Evolutionary conservation across 2,329 filamentous ascomycete genomes (phyloP), one percentile per base, ranked within the genome.

Genomic region (Zymoseptoria crescenta): DNA sequence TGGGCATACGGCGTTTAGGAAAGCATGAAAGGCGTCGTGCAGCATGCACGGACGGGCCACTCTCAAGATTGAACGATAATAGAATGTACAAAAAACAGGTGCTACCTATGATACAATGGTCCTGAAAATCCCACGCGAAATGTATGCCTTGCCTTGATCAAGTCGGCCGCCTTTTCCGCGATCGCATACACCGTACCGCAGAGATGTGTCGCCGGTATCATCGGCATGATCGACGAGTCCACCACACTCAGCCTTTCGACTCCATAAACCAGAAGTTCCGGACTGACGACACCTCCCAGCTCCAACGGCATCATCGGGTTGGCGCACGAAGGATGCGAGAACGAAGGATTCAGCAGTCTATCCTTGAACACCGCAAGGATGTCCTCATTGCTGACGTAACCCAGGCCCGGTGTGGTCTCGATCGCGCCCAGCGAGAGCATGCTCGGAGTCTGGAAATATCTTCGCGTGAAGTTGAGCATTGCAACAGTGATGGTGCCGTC

Each of bases 401-500:
- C 56, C 4, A 58, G 52, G 13, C 59, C 72, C 19, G 55, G 75
- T 62, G 19, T 59, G 48, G 24, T 57, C 56, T 77, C 75, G 0
- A 72, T 59, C 0, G 75, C 68, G 1, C 59, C 62, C 24, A 75
- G 68, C 20, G 66, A 64, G 3, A 64, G 57, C 50, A 77, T 70
- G 6, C 70, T 64, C 2, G 67, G 63, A 1, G 65, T 65, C 10
- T 67, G 65, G 66, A 71, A 72, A 59, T 74, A 74, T 21, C 62
- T 56, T 4, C 75, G 67, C 24, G 73, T 74, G 62, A 67, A 73
- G 19, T 72, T 66, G 1, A 76, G 62, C 54, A 73, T 69, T 41
- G 71, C 71, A 0, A 70, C 65, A 0, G 75, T 54, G 27, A 76
- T 65, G n/a, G 67, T 63, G 5, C 66, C 61, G 57, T 78, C 75